phyloP scores from a whole-genome alignment of 2,329 filamentous ascomycete species.

The Plectosphaerella cucumerina region DNA sequence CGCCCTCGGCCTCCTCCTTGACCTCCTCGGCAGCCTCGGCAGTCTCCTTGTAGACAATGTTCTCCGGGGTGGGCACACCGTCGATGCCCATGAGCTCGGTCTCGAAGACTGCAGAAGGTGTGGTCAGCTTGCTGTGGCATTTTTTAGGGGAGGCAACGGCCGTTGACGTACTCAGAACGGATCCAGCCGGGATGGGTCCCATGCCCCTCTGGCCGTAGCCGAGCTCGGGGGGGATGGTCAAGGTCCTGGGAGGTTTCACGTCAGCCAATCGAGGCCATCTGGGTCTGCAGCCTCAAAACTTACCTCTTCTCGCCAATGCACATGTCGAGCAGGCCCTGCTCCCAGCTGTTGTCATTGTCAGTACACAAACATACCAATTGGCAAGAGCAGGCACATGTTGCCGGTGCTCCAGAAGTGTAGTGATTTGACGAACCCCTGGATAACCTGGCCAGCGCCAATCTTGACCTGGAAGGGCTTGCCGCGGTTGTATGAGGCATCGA shows the following conservation, averaged over 20 bases:
- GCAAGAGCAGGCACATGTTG: not conserved
- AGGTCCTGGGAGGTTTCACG: constrained; percentile 42
- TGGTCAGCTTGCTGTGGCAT: not conserved
- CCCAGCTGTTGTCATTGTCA: constrained; percentile 58
- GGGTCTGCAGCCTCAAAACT: constrained; percentile 15
- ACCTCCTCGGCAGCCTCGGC: constrained; percentile 19
- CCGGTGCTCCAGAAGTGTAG: not conserved
- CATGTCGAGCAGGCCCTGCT: constrained; percentile 86
- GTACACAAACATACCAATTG: not conserved
- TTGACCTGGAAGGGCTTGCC: constrained; percentile 72
- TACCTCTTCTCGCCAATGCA: constrained; percentile 87
- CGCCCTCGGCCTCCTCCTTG: constrained; percentile 23
- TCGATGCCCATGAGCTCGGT: constrained; percentile 83
- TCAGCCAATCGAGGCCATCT: constrained; percentile 2
- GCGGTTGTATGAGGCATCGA: constrained; percentile 81
- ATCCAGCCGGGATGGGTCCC: constrained; percentile 78
- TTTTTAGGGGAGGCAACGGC: not conserved
- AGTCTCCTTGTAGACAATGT: constrained; percentile 36
- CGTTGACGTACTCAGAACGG: constrained; percentile 62
- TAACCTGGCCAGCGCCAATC: constrained; percentile 78
- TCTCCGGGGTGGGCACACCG: constrained; percentile 57
- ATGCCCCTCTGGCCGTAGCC: constrained; percentile 75
- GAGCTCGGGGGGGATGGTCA: constrained; percentile 84
- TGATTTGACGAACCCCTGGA: constrained; percentile 65
- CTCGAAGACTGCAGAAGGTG: constrained; percentile 66